phyloP scores from a whole-genome alignment of 441 rosid genomes.

The Syzygium malaccense region DNA sequence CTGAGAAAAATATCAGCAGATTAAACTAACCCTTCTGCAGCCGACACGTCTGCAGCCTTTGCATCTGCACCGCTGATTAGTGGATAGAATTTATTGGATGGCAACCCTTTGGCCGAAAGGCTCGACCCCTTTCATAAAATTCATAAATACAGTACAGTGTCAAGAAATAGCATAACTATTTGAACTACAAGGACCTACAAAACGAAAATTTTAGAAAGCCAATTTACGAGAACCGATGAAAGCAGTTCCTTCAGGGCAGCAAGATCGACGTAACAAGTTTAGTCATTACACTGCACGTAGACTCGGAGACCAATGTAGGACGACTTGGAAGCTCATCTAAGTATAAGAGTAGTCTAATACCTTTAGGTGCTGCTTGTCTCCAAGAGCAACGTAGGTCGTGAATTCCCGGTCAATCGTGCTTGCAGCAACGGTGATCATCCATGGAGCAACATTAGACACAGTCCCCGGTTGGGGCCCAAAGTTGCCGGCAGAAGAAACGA shows the following conservation, averaged over 20 bases:
- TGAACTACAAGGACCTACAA: background rate
- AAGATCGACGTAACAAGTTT: background rate
- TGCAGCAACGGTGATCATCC: slow-evolving; percentile 66
- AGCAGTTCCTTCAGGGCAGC: background rate
- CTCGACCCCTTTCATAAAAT: slow-evolving; percentile 39
- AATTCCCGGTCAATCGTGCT: slow-evolving; percentile 47
- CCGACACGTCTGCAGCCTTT: background rate
- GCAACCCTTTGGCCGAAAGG: slow-evolving; percentile 22
- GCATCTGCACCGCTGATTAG: slow-evolving; percentile 32
- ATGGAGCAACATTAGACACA: slow-evolving; percentile 51
- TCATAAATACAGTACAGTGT: background rate
- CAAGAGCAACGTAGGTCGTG: slow-evolving; percentile 13
- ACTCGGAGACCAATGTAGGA: background rate
- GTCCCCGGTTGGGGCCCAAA: slow-evolving; percentile 18
- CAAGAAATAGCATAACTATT: background rate
- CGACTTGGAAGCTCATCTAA: background rate
- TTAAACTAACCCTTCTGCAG: slow-evolving; percentile 30
- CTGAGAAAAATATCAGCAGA: background rate
- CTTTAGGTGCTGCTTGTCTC: slow-evolving; percentile 21
- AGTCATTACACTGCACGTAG: background rate
- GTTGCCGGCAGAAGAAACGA: slow-evolving; percentile 45
- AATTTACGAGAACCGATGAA: background rate
- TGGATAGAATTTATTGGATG: slow-evolving; percentile 28
- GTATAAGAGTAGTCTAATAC: background rate
- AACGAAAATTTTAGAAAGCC: background rate